Evolutionary conservation across 2,329 filamentous ascomycete genomes (phyloP), one percentile per base, ranked within the genome.

Genomic region (Hansfordia pulvinata): DNA sequence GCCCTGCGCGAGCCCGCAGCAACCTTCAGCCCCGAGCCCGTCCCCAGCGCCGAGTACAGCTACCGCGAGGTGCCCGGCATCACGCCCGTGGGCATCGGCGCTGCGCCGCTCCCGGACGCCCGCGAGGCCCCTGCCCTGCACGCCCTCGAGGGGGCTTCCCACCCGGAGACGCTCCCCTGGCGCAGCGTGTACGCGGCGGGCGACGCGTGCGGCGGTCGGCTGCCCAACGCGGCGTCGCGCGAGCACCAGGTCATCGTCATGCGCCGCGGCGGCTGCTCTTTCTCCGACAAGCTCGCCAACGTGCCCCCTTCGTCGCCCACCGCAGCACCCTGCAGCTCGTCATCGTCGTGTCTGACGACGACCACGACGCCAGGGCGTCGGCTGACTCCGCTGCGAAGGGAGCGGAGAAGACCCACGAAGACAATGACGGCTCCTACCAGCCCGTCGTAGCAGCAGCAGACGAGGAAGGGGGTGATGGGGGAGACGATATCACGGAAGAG

Each of bases 251-350:
- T 96, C 32, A 74, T 98, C 32, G 69, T 93, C 26, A 63, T 96
- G 40, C 74, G 70, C 16, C 74, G 90, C 5, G 88, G 90, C 20
- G 74, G 72, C 1, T 98, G 90, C 55, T 78, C 69, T 14, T 96
- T 96, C 50, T 76, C 70, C 19, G 57, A 77, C 16, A 98, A 98
- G 50, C 56, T 96, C 1, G 63, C 67, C 27, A 86, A 83, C 37
- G 85, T 96, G n/a, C 85, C 88, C 69, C 71, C 8, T 88, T 76
- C 46, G 62, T 73, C 2, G 75, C 80, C 0, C 59, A 62, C 1
- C 48, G 60, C 1, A 47, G 52, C 3, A 63, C 74, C 1, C 58
- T 96, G 11, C 81, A 93, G 48, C 65, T 96, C 4, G 83, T 96
- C 16, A 58, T 96, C 22, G 56, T 94, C 0, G 69, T 94, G 2